Percentiles rank a stretch among this genome's conserved stretches.
phyloP scores from a whole-genome alignment of 495 filamentous ascomycete species.

The Penicillium paxilli region DNA sequence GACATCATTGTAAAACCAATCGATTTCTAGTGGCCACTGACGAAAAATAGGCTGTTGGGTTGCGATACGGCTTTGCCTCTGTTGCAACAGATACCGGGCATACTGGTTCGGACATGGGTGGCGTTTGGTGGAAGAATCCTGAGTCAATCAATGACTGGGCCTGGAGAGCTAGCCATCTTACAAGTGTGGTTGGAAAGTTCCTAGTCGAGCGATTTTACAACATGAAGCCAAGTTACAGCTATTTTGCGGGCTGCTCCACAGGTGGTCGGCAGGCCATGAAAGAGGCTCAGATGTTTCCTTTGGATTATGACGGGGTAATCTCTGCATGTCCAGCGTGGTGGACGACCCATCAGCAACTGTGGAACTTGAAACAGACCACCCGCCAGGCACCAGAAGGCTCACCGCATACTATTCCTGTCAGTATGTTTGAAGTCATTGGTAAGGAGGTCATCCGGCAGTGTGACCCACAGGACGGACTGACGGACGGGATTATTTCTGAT shows the following conservation, averaged over 20 bases:
- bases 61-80: conserved; percentile 48
- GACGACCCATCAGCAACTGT: conserved; percentile 51
- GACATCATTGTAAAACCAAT: background rate
- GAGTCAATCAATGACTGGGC: conserved; percentile 31
- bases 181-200: background rate
- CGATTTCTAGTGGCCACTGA: background rate
- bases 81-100: conserved; percentile 60
- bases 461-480: conserved; percentile 52
- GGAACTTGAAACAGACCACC: conserved; percentile 45
- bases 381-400: conserved; percentile 5
- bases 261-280: conserved; percentile 49
- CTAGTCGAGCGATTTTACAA: conserved; percentile 10
- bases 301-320: conserved; percentile 32
- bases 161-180: background rate
- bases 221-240: conserved; percentile 25
- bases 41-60: conserved; percentile 31
- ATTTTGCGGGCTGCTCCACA: conserved; percentile 48
- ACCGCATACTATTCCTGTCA: conserved; percentile 7
- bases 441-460: conserved; percentile 42
- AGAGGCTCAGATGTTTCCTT: conserved; percentile 40
- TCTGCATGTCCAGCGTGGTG: conserved; percentile 40
- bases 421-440: conserved; percentile 7
- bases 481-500: conserved; percentile 54
- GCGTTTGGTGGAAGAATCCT: conserved; percentile 47
- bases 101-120: conserved; percentile 35